Conservation (phyloP, 768 basidiomycete genomes). For the Tremella mesenterica region DNA sequence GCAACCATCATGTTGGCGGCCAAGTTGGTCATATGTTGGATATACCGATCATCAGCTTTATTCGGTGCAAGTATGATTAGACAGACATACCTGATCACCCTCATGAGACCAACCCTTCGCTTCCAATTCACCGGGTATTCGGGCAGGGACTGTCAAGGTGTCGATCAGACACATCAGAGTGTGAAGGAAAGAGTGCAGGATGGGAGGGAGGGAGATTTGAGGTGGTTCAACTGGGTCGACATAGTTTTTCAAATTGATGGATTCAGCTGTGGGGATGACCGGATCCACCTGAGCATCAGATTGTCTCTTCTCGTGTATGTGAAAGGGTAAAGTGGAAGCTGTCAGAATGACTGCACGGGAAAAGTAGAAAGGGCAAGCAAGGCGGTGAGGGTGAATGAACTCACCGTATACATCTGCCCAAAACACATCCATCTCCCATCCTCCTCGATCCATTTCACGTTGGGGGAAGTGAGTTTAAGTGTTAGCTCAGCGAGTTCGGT, state of each 20-base stretch:
- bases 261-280: slow-evolving; percentile 20
- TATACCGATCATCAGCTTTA: slow-evolving; percentile 17
- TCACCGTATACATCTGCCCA: slow-evolving; percentile 25
- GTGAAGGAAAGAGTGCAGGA: slow-evolving; percentile 37
- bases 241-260: slow-evolving; percentile 22
- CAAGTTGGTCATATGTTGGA: slow-evolving; percentile 35
- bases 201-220: slow-evolving; percentile 21
- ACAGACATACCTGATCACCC: slow-evolving; percentile 32
- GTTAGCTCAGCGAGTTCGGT: slow-evolving; percentile 8
- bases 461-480: slow-evolving; percentile 15
- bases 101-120: slow-evolving; percentile 30
- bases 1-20: slow-evolving; percentile 35
- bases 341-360: too few relatives aligned
- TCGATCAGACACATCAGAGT: slow-evolving; percentile 29
- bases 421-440: slow-evolving; percentile 37
- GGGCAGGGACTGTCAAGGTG: slow-evolving; percentile 24
- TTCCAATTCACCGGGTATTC: slow-evolving; percentile 30
- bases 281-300: background rate
- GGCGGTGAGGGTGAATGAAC: slow-evolving; percentile 1
- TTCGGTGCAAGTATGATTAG: background rate
- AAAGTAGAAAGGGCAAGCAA: background rate
- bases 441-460: slow-evolving; percentile 29
- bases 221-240: slow-evolving; percentile 18
- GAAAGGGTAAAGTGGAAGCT: background rate
- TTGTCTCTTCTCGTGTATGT: background rate